A percentile compares a stretch with the other conserved stretches of the same genome.
Evolutionary conservation across 305 asterid genomes (phyloP).

Genomic region (Fraxinus sp.): DNA sequence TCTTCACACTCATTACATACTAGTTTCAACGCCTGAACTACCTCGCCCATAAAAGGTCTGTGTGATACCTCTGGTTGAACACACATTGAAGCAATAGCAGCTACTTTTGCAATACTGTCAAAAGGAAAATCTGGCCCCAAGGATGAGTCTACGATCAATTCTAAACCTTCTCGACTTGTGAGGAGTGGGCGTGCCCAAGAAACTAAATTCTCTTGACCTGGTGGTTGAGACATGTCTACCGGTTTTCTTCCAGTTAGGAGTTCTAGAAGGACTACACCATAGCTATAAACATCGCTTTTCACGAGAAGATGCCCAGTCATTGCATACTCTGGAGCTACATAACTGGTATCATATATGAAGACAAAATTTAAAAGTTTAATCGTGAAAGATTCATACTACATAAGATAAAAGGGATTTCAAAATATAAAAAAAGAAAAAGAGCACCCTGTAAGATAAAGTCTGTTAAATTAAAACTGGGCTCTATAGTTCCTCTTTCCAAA

Average conservation of each 20-base stretch:
- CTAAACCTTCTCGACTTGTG: slow-evolving; percentile 55
- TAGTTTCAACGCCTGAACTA: slow-evolving; percentile 83
- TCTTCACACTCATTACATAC: slow-evolving; percentile 70
- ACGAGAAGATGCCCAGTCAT: slow-evolving; percentile 99
- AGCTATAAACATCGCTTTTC: slow-evolving; percentile 93
- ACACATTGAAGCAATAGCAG: slow-evolving; percentile 97
- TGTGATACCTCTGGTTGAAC: slow-evolving; percentile 94
- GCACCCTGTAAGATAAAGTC: background rate
- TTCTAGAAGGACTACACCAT: slow-evolving; percentile 98
- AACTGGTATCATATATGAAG: slow-evolving; percentile 42
- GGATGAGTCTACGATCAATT: slow-evolving; percentile 56
- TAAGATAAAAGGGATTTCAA: background rate
- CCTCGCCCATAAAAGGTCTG: slow-evolving; percentile 97
- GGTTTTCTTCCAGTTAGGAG: slow-evolving; percentile 92
- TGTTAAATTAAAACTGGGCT: background rate
- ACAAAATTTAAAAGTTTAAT: slow-evolving; percentile 13
- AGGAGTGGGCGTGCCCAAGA: slow-evolving; percentile 90
- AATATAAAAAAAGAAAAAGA: background rate
- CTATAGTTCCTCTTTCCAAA: background rate
- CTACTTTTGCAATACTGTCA: slow-evolving; percentile 74
- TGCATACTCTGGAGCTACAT: slow-evolving; percentile 98
- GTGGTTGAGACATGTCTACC: slow-evolving; percentile 90
- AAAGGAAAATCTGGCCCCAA: slow-evolving; percentile 54
- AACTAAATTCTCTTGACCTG: slow-evolving; percentile 90
- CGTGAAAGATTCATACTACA: background rate